A percentile compares a stretch with the other conserved stretches of the same genome.
Evolutionary conservation across 1,139 yeast species (phyloP).

Genomic region (Nakaseomyces uthaithaninus): DNA sequence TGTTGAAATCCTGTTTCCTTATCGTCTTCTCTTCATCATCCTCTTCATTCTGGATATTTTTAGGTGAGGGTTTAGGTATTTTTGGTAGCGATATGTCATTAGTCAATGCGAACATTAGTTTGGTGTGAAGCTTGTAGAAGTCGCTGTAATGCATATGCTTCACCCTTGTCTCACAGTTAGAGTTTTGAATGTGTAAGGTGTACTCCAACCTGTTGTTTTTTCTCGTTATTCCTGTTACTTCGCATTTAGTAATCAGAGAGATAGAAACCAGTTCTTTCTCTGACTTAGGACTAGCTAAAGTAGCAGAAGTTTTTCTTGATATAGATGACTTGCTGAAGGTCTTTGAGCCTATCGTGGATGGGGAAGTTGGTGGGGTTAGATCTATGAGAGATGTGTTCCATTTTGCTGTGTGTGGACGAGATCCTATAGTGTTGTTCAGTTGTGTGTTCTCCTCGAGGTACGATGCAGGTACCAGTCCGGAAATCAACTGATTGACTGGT

Average conservation of each 20-base stretch:
- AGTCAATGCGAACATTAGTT: constrained; percentile 7
- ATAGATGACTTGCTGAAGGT: constrained; percentile 9
- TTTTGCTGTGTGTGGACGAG: constrained; percentile 4
- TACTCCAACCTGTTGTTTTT: constrained; percentile 13
- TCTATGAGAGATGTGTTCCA: constrained; percentile 8
- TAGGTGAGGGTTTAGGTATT: constrained; percentile 15
- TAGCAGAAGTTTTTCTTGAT: constrained; percentile 2
- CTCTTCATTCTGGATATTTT: constrained; percentile 1
- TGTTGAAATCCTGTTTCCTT: constrained; percentile 12
- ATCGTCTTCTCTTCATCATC: constrained; percentile 6
- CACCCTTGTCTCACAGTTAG: constrained; percentile 7
- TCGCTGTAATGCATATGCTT: constrained; percentile 14
- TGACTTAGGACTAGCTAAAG: constrained; percentile 3
- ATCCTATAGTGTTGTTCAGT: constrained; percentile 10
- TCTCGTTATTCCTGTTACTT: constrained; percentile 9
- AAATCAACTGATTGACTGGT: constrained; percentile 19
- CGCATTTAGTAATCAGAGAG: constrained; percentile 6
- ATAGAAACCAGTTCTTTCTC: constrained; percentile 1
- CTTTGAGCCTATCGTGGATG: constrained; percentile 16
- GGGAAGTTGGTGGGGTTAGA: constrained; percentile 19
- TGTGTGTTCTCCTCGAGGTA: constrained; percentile 16
- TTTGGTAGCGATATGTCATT: constrained; percentile 11
- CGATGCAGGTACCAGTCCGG: constrained; percentile 20
- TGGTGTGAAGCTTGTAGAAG: constrained; percentile 15
- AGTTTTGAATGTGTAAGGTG: constrained; percentile 9